Conservation (phyloP, 352 stramenopile species). For the Pseudoperonospora humuli region DNA sequence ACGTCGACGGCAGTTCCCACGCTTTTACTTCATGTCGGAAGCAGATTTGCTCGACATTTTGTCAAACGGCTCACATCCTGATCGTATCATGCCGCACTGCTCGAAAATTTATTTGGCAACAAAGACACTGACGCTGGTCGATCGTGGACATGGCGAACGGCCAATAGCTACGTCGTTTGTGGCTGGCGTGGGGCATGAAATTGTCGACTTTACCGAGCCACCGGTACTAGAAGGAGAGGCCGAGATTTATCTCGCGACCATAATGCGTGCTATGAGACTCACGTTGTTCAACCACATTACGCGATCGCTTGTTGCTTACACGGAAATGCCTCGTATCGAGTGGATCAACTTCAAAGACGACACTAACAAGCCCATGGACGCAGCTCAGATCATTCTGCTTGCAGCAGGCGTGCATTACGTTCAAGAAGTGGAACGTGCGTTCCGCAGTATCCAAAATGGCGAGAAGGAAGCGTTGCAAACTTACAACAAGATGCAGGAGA, state of each 20-base stretch:
- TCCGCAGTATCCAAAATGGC: conserved; percentile 57
- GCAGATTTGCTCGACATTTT: conserved; percentile 93
- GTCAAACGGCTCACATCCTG: conserved; percentile 90
- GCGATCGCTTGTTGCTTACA: conserved; percentile 88
- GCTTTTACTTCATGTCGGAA: conserved; percentile 90
- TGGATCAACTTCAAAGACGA: conserved; percentile 95
- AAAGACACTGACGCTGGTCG: conserved; percentile 86
- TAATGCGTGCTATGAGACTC: conserved; percentile 90
- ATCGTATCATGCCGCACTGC: conserved; percentile 92
- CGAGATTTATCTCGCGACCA: conserved; percentile 95
- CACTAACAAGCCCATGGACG: conserved; percentile 83
- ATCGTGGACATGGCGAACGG: conserved; percentile 40
- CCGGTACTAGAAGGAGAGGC: conserved; percentile 93
- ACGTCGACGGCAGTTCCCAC: conserved; percentile 89
- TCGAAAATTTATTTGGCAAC: conserved; percentile 94
- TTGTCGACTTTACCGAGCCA: conserved; percentile 89
- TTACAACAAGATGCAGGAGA: conserved; percentile 90
- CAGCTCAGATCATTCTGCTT: conserved; percentile 93
- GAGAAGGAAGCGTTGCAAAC: conserved; percentile 82
- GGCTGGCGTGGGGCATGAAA: conserved; percentile 90
- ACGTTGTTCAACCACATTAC: conserved; percentile 94
- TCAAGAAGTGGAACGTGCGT: no score
- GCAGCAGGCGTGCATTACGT: no score
- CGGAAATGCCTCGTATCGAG: conserved; percentile 85
- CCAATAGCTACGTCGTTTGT: conserved; percentile 89